Conservation (phyloP, 2,329 filamentous ascomycete genomes). For the Eutypella sp. region DNA sequence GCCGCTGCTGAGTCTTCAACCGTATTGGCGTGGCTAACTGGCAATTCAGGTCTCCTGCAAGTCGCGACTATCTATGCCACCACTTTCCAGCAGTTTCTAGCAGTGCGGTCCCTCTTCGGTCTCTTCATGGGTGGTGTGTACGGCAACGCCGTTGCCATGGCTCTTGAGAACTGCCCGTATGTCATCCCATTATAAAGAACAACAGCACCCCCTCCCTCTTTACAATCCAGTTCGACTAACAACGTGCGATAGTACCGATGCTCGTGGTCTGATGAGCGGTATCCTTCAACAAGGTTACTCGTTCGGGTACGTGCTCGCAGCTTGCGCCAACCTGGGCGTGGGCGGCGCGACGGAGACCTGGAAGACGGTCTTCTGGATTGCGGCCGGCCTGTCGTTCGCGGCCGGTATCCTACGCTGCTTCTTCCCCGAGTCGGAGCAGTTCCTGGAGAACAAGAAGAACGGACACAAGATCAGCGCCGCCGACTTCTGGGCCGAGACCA, state of each 20-base stretch:
- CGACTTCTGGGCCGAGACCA: slow-evolving; percentile 66
- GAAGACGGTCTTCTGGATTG: slow-evolving; percentile 75
- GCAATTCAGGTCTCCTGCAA: slow-evolving; percentile 46
- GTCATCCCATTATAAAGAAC: slow-evolving; percentile 26
- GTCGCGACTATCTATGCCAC: slow-evolving; percentile 72
- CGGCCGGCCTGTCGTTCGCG: slow-evolving; percentile 59
- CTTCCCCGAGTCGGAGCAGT: slow-evolving; percentile 73
- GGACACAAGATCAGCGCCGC: slow-evolving; percentile 46
- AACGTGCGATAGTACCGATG: slow-evolving; percentile 42
- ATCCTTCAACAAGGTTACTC: slow-evolving; percentile 80
- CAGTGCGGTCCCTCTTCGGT: slow-evolving; percentile 67
- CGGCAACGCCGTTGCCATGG: slow-evolving; percentile 74
- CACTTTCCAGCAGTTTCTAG: slow-evolving; percentile 71
- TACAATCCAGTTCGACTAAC: slow-evolving; percentile 2
- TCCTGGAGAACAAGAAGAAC: slow-evolving; percentile 61
- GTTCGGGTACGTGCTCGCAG: slow-evolving; percentile 74
- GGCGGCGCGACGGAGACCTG: slow-evolving; percentile 59
- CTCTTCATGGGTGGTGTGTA: slow-evolving; percentile 80
- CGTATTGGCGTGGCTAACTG: too few relatives aligned
- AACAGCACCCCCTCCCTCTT: background rate
- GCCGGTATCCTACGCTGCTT: slow-evolving; percentile 62
- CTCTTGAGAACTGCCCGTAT: slow-evolving; percentile 66
- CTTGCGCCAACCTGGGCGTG: slow-evolving; percentile 69
- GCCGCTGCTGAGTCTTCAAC: background rate
- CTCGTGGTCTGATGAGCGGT: slow-evolving; percentile 75